Evolutionary conservation across 2,329 filamentous ascomycete genomes (phyloP), one percentile per base, ranked within the genome.

Genomic region (Curvularia lunata): DNA sequence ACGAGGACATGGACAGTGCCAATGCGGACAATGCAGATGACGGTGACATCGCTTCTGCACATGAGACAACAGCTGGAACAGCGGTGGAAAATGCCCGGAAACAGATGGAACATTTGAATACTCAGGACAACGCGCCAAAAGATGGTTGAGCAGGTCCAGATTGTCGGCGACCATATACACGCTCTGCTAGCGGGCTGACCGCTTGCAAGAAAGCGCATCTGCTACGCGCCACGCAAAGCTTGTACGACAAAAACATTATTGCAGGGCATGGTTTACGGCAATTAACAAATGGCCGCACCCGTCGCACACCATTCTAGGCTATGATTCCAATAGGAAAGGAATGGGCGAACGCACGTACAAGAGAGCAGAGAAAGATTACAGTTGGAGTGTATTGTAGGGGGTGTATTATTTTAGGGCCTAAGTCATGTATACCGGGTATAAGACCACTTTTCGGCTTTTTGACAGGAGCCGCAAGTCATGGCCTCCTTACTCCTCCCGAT

Each of bases 61-160:
- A 65, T 47, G 64, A 28, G n/a, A 56, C 63, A 41, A 40, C 62
- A 46, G 65, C 52, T 32, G 48, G 34, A 28, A 28, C 43, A 23
- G 38, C 57, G 21, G 69, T 76, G 30, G 73, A 77, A 52, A 68
- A 63, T 42, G 66, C 71, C 42, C 71, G 64, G 48, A 71, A 67
- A 56, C 68, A 73, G 56, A 71, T 76, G 64, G 74, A 71, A 55
- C 65, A 64, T 7, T 58, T 77, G 61, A 61, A 66, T 30, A 69
- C 72, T 30, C 62, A 61, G 47, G 56, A 64, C n/a, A 52, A 52
- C 32, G 50, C 47, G 37, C 56, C 64, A 38, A 58, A 68, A 54
- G 67, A 64, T 61, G 68, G 67, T 42, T 72, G 71, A 73, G 60
- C 42, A 47, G 61, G 10, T 43, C 37, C 38, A 38, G 59, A 52